These are phyloP conservation scores for Penicillium vulpinum DNA, from an alignment of 2,329 filamentous ascomycete species.

Conservation along the genomic window DNA sequence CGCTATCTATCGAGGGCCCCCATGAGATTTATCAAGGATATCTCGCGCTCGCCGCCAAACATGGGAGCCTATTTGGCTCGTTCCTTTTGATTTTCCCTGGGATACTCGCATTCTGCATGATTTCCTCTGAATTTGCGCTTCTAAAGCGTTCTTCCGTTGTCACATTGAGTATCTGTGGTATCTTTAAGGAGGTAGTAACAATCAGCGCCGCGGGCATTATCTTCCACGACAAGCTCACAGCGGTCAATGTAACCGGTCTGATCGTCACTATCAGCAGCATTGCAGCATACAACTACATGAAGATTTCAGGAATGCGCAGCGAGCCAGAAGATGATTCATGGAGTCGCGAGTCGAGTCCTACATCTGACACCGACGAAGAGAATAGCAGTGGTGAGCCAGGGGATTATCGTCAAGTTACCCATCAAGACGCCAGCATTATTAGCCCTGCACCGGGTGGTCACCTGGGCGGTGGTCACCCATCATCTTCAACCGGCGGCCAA, in stretches of 20 bases:
- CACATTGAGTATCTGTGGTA: constrained; percentile 92
- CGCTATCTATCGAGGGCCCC: constrained; percentile 82
- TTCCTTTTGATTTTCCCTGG: constrained; percentile 86
- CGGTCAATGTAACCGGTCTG: constrained; percentile 83
- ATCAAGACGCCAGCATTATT: constrained; percentile 25
- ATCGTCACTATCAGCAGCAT: constrained; percentile 88
- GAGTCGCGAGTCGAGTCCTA: constrained; percentile 26
- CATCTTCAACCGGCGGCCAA: constrained; percentile 26
- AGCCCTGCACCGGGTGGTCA: constrained; percentile 16
- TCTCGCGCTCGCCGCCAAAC: constrained; percentile 61
- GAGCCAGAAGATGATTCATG: constrained; percentile 53
- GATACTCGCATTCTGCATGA: constrained; percentile 92
- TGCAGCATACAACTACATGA: constrained; percentile 88
- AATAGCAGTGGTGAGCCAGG: constrained; percentile 24
- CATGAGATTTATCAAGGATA: constrained; percentile 67
- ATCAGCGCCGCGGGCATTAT: constrained; percentile 84
- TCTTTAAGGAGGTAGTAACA: constrained; percentile 98
- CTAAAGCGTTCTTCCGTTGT: constrained; percentile 94
- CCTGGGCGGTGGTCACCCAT: constrained; percentile 28
- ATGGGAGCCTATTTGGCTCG: constrained; percentile 66
- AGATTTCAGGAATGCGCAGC: constrained; percentile 82
- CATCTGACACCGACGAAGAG: constrained; percentile 32
- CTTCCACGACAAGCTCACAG: constrained; percentile 83
- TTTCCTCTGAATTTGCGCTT: constrained; percentile 90
- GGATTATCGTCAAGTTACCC: constrained; percentile 29